Evolutionary conservation across 2,329 filamentous ascomycete species (phyloP).

Genomic region (Zymoseptoria tritici): DNA sequence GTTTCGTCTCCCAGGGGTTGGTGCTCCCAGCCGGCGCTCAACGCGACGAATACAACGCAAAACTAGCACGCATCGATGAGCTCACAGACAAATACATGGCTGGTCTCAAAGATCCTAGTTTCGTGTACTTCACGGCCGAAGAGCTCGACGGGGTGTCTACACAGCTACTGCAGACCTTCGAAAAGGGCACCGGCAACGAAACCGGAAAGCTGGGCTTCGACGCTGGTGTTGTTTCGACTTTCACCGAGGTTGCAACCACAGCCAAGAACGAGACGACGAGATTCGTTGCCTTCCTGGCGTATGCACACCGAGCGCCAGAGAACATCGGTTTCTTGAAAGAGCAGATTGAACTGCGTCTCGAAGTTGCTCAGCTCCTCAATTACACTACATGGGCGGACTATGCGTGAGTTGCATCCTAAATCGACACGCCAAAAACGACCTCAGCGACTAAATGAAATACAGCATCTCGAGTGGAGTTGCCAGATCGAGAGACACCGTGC

Average conservation of each 20-base stretch:
- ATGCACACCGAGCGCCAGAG: neutral
- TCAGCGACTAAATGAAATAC: too few relatives aligned
- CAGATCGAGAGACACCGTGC: neutral
- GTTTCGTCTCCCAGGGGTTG: slow-evolving; percentile 65
- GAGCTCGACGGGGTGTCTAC: slow-evolving; percentile 66
- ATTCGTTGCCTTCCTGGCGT: neutral
- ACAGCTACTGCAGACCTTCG: slow-evolving; percentile 56
- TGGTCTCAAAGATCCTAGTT: slow-evolving; percentile 67
- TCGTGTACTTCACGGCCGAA: slow-evolving; percentile 64
- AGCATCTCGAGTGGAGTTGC: neutral
- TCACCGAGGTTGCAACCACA: neutral
- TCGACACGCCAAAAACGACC: neutral
- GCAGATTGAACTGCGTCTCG: slow-evolving; percentile 1
- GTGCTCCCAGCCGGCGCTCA: slow-evolving; percentile 59
- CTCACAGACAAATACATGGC: slow-evolving; percentile 66
- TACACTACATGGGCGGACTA: neutral
- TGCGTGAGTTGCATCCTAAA: neutral
- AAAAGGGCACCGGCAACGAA: slow-evolving; percentile 64
- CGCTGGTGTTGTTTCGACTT: neutral
- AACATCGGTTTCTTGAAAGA: slow-evolving; percentile 1
- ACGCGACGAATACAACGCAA: slow-evolving; percentile 72
- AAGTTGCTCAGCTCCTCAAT: slow-evolving; percentile 1
- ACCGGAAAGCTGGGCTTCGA: slow-evolving; percentile 54
- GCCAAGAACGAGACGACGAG: neutral
- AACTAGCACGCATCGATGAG: slow-evolving; percentile 66